A percentile compares a stretch with the other conserved stretches of the same genome.
phyloP scores from a whole-genome alignment of 805 yeast species.

The Lachancea meyersii region DNA sequence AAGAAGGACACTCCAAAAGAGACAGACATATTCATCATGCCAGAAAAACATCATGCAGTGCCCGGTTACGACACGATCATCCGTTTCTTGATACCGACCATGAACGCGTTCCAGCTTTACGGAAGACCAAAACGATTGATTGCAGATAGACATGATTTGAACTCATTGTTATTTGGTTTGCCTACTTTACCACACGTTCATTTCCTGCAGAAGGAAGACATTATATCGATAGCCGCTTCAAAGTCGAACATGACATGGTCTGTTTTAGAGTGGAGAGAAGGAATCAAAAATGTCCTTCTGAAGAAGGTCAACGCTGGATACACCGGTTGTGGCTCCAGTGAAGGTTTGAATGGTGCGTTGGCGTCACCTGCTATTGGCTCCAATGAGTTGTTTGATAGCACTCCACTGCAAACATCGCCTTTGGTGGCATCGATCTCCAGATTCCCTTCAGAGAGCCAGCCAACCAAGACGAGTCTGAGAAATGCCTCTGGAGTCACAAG shows the following conservation, averaged over 20 bases:
- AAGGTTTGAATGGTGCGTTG: constrained; percentile 57
- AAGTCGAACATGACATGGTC: constrained; percentile 45
- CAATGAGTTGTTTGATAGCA: constrained; percentile 29
- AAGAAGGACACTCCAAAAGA: constrained; percentile 46
- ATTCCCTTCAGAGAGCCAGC: constrained; percentile 10
- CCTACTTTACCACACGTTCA: constrained; percentile 69
- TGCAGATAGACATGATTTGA: constrained; percentile 48
- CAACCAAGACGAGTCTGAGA: constrained; percentile 5
- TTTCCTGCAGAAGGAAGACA: constrained; percentile 55
- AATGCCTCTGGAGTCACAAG: neutral
- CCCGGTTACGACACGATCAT: constrained; percentile 67
- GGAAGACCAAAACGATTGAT: constrained; percentile 65
- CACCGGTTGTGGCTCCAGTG: constrained; percentile 68
- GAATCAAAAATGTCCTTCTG: constrained; percentile 50
- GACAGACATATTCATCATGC: constrained; percentile 49
- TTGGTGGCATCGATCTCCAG: constrained; percentile 19
- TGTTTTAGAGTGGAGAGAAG: constrained; percentile 51
- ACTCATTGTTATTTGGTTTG: constrained; percentile 60
- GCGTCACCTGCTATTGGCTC: constrained; percentile 42
- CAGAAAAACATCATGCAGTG: constrained; percentile 67
- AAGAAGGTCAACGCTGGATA: constrained; percentile 54
- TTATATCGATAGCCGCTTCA: constrained; percentile 37
- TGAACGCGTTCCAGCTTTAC: constrained; percentile 63
- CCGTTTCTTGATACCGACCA: constrained; percentile 59
- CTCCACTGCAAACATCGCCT: constrained; percentile 8